These are phyloP conservation scores for Straminergon stramineum DNA, from an alignment of 225 moss, liverwort and hornwort species.

Conservation along the genomic window DNA sequence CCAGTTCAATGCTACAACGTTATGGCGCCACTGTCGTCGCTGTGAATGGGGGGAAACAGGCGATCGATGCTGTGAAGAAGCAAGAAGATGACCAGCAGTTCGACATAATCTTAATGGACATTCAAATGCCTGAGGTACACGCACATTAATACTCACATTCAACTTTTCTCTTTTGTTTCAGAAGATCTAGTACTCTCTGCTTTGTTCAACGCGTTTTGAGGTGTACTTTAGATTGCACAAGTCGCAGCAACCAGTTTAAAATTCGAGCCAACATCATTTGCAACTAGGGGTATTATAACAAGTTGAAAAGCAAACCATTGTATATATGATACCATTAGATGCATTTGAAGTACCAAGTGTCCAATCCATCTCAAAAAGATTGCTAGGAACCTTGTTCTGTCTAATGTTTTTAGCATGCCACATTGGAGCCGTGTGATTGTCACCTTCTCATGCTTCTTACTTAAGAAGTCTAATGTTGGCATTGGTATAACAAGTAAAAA, in stretches of 20 bases:
- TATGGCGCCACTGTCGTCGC: slow-evolving; percentile 62
- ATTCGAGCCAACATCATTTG: background rate
- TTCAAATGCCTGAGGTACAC: slow-evolving; percentile 94
- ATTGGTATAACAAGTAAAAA: background rate
- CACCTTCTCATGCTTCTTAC: background rate
- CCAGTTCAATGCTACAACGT: slow-evolving; percentile 65
- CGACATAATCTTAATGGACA: slow-evolving; percentile 88
- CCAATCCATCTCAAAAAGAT: background rate
- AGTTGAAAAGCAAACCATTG: background rate
- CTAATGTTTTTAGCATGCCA: background rate
- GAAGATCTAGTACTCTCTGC: background rate
- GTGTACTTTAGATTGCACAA: background rate
- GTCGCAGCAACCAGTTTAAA: background rate
- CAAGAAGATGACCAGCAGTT: slow-evolving; percentile 40
- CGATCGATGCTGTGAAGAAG: slow-evolving; percentile 49
- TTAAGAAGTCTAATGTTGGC: background rate
- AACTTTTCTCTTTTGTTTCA: background rate
- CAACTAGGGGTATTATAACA: background rate
- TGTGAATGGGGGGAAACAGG: slow-evolving; percentile 64
- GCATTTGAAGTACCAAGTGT: background rate
- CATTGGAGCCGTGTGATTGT: background rate
- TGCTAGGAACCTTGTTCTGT: background rate
- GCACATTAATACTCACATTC: background rate
- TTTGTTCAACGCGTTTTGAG: background rate
- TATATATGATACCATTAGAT: background rate